These are phyloP conservation scores for Mortierella sp. DNA, from an alignment of 371 early-diverging fungal species.

Conservation along the genomic window DNA sequence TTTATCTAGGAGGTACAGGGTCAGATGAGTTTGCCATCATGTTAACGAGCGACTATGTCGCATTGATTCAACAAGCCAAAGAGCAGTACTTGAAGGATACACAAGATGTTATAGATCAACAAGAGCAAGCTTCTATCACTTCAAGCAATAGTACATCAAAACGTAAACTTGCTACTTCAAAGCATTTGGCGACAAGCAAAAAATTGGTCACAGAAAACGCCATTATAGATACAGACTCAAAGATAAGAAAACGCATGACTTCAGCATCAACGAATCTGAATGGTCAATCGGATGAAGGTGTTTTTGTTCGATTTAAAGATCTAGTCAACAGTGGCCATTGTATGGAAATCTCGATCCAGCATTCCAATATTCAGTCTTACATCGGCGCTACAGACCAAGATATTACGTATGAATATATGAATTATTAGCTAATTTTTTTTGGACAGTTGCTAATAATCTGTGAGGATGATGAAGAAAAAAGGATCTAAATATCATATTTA, in stretches of 20 bases:
- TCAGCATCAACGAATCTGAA: not conserved
- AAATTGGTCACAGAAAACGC: not conserved
- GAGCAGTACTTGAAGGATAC: constrained; percentile 40
- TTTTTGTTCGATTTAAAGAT: constrained; percentile 45
- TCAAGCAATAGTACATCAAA: not conserved
- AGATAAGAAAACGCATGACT: not conserved
- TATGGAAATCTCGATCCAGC: constrained; percentile 47
- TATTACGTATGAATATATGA: constrained; percentile 36
- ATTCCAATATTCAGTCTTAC: constrained; percentile 36
- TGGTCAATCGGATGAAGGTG: constrained; percentile 7
- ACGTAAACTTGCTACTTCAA: not conserved
- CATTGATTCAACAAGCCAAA: constrained; percentile 43
- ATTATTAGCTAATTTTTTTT: not conserved
- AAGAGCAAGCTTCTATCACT: not conserved
- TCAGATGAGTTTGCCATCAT: constrained; percentile 58
- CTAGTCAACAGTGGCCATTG: constrained; percentile 32
- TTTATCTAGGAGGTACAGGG: constrained; percentile 53
- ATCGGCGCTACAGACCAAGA: constrained; percentile 49
- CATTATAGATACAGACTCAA: not conserved
- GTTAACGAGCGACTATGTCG: constrained; percentile 44
- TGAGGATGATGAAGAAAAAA: not conserved
- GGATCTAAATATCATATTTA: not conserved
- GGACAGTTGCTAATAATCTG: not conserved
- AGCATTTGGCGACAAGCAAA: not conserved
- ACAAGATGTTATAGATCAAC: not conserved